Percentiles rank a stretch among this genome's conserved stretches.
Evolutionary conservation across 116 monocot genomes (phyloP).

Genomic region (Thalassia testudinum): DNA sequence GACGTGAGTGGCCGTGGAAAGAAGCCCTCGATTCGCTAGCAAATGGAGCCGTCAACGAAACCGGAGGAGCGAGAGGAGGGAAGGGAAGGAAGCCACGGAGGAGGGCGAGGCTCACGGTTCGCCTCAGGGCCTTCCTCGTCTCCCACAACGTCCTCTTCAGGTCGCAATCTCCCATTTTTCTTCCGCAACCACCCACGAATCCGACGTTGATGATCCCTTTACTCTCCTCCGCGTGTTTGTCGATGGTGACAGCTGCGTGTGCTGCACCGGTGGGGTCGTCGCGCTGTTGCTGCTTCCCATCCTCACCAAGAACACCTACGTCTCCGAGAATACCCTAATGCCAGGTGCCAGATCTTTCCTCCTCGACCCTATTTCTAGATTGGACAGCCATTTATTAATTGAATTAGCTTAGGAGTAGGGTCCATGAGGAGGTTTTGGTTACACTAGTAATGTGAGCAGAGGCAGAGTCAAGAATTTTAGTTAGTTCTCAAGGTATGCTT

Average conservation of each 20-base stretch:
- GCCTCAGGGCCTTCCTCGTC: slow-evolving; percentile 13
- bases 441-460: too few relatives aligned
- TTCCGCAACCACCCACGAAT: too few relatives aligned
- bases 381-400: background rate
- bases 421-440: background rate
- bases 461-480: too few relatives aligned
- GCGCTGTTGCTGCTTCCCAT: slow-evolving; percentile 56
- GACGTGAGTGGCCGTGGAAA: too few relatives aligned
- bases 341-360: slow-evolving; percentile 31
- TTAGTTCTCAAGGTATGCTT: too few relatives aligned
- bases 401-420: background rate
- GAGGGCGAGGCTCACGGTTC: slow-evolving; percentile 17
- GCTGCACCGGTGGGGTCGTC: slow-evolving; percentile 38
- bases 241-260: slow-evolving; percentile 39
- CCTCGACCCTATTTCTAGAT: too few relatives aligned
- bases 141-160: slow-evolving; percentile 20
- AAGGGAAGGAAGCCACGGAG: slow-evolving; percentile 1
- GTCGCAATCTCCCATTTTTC: background rate
- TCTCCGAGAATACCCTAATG: slow-evolving; percentile 92
- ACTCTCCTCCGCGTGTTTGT: background rate
- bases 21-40: too few relatives aligned
- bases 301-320: slow-evolving; percentile 74
- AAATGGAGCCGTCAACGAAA: background rate
- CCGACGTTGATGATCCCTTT: background rate
- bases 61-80: background rate